Evolutionary conservation across 257 asterid genomes (phyloP), one percentile per base, ranked within the genome.

Genomic region (Solanum gracilifrons): DNA sequence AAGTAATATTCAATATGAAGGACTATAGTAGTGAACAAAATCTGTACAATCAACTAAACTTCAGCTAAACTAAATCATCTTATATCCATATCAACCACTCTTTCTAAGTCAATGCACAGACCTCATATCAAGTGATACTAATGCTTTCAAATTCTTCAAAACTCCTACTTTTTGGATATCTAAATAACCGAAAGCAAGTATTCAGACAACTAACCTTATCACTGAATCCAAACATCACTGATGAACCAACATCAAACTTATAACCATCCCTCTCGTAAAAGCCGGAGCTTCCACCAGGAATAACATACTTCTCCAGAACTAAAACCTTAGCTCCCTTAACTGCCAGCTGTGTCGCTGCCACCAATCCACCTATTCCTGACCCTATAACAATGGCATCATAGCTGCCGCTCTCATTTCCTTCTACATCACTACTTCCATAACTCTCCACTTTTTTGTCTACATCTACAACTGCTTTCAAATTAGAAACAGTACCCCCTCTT

Each of bases 211-310:
- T 60, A 46, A 97, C 99, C 99, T 97, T 96, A 89, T 97, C 99
- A 43, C 98, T 96, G 92, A 97, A 97, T 84, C 99, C 99, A 87
- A 97, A 97, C 99, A 97, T 97, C 80, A 97, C 99, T 2, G 99
- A 96, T 83, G 99, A 95, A 87, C 99, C 99, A 89, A 97, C 99
- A 89, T 97, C 99, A 73, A 97, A 97, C 83, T 90, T 97, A 88
- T 93, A 97, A 3, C 99, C 99, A 91, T 93, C 98, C 90, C 98
- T 94, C 91, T 93, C 90, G 66, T 93, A 96, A 89, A 90, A 97
- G 16, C 98, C 98, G 29, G 99, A 95, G 92, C 99, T 97, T 58
- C 99, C 99, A 8, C 99, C 99, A 84, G 99, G 99, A 90, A 97
- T 95, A 64, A 97, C 97, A 90, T 97, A 96, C 92, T 95, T 97